Evolutionary conservation across 257 asterid species (phyloP).

Genomic region (Scutellaria baicalensis): DNA sequence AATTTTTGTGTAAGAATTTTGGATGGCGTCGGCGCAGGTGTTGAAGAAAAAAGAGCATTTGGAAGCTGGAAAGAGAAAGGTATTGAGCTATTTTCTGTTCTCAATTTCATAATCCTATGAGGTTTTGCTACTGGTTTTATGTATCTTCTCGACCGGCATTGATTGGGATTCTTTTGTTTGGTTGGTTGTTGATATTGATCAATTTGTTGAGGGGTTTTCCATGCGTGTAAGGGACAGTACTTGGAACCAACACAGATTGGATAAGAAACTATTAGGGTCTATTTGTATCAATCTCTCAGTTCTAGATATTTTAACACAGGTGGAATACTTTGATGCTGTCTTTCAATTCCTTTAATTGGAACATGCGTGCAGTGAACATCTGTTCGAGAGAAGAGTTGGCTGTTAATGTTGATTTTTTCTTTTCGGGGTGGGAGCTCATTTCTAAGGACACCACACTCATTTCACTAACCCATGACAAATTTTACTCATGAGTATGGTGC

Average conservation of each 20-base stretch:
- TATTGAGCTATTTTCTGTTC: conserved; percentile 10
- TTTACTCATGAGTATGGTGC: too few species aligned
- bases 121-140: background rate
- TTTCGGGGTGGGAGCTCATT: too few species aligned
- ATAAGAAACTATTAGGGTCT: background rate
- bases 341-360: conserved; percentile 1
- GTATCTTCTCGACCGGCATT: background rate
- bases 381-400: conserved; percentile 2
- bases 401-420: background rate
- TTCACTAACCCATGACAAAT: too few species aligned
- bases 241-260: background rate
- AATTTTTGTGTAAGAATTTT: conserved; percentile 6
- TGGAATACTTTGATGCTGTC: background rate
- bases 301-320: background rate
- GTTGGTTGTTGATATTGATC: background rate
- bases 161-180: conserved; percentile 10
- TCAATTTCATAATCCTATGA: conserved; percentile 1
- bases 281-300: background rate
- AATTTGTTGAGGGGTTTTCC: background rate
- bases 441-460: too few species aligned
- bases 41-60: conserved; percentile 62
- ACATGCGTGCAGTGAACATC: background rate
- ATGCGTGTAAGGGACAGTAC: background rate
- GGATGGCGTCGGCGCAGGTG: conserved; percentile 88
- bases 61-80: conserved; percentile 83